Conservation (phyloP, 2,329 filamentous ascomycete genomes). For the Fusarium sp. region DNA sequence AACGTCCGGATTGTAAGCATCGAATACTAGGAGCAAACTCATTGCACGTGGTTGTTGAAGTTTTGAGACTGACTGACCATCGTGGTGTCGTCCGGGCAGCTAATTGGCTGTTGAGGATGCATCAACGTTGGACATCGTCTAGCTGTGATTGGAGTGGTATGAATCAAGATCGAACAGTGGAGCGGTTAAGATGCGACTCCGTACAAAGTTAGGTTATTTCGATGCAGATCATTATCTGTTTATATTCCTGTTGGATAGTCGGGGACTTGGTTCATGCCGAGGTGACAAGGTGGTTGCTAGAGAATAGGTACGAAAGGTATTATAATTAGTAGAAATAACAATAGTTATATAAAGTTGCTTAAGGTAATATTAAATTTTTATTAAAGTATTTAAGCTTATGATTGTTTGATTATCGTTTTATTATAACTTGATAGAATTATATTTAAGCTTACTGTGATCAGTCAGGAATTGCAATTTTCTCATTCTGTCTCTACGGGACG, state of each 20-base stretch:
- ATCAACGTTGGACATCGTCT: not conserved
- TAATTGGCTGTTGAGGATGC: conserved; percentile 17
- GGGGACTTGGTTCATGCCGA: not conserved
- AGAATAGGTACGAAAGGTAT: no score
- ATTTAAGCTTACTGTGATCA: not conserved
- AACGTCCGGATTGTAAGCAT: conserved; percentile 26
- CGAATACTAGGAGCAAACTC: conserved; percentile 19
- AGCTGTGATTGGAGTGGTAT: conserved; percentile 18
- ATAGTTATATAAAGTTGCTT: not conserved
- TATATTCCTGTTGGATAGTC: not conserved
- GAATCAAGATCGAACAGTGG: conserved; percentile 9
- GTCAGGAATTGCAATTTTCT: not conserved
- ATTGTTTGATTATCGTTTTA: not conserved
- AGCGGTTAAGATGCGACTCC: not conserved
- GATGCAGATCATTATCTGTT: not conserved
- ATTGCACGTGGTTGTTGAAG: conserved; percentile 23
- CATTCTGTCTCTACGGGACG: not conserved
- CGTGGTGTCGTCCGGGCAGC: conserved; percentile 6
- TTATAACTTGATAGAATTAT: not conserved
- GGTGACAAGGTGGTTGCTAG: not conserved
- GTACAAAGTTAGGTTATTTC: not conserved
- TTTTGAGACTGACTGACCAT: conserved; percentile 1
- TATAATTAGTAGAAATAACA: no score
- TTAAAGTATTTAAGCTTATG: not conserved
- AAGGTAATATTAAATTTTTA: not conserved